Evolutionary conservation across 164 flowering plant genomes (phyloP).

Genomic region (Magnolia officinalis): DNA sequence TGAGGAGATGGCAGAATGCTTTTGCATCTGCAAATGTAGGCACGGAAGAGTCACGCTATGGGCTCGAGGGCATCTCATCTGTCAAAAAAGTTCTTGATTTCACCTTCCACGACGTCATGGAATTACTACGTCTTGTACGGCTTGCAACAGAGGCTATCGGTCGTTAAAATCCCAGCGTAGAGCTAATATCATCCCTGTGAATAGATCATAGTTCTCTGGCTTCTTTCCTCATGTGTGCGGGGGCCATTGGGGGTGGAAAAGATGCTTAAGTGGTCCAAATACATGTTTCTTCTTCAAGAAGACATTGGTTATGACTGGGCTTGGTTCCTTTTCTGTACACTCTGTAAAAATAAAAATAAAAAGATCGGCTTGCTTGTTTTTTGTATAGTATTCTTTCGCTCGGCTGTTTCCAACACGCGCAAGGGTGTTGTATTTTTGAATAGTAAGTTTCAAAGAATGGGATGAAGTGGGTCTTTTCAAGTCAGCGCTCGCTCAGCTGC

Average conservation of each 20-base stretch:
- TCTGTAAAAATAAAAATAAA: not conserved
- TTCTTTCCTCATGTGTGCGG: slow-evolving; percentile 17
- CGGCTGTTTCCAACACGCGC: not conserved
- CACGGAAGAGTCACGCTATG: slow-evolving; percentile 31
- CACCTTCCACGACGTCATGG: slow-evolving; percentile 72
- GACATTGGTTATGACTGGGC: not conserved
- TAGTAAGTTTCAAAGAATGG: not conserved
- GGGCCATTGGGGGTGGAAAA: slow-evolving; percentile 5
- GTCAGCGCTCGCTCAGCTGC: not conserved
- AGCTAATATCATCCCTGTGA: slow-evolving; percentile 21
- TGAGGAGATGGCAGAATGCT: slow-evolving; percentile 53
- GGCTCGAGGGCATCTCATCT: slow-evolving; percentile 34
- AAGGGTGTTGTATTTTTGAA: not conserved
- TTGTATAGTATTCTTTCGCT: not conserved
- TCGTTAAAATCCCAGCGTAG: slow-evolving; percentile 27
- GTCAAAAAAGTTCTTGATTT: slow-evolving; percentile 68
- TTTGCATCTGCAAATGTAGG: slow-evolving; percentile 47
- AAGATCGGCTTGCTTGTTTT: not conserved
- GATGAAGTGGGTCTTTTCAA: not conserved
- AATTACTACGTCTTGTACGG: slow-evolving; percentile 53
- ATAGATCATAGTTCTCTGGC: slow-evolving; percentile 21
- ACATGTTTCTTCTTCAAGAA: not conserved
- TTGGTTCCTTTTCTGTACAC: not conserved
- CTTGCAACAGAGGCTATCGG: slow-evolving; percentile 57
- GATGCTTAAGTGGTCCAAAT: not conserved